A percentile compares a stretch with the other conserved stretches of the same genome.
phyloP scores from a whole-genome alignment of 768 basidiomycete species.

The Suillus occidentalis region DNA sequence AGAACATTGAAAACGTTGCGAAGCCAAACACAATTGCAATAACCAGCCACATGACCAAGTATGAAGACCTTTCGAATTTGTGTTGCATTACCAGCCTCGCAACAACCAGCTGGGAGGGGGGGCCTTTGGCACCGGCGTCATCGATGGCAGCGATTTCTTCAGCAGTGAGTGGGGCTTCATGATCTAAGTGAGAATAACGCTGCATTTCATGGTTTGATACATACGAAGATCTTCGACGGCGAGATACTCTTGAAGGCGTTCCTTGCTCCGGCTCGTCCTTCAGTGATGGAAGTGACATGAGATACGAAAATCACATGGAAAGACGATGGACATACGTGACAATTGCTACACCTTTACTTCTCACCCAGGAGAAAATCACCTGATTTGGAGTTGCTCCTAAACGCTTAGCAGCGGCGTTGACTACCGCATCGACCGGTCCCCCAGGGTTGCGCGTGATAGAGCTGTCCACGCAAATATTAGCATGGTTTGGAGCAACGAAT shows the following conservation, averaged over 20 bases:
- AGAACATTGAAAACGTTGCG: background rate
- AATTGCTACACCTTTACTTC: slow-evolving; percentile 62
- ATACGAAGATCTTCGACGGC: slow-evolving; percentile 58
- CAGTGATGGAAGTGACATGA: slow-evolving; percentile 5
- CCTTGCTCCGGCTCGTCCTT: slow-evolving; percentile 61
- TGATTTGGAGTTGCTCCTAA: slow-evolving; percentile 59
- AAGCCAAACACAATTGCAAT: background rate
- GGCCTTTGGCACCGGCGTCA: slow-evolving; percentile 55
- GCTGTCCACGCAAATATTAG: slow-evolving; percentile 25
- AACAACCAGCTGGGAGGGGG: slow-evolving; percentile 29
- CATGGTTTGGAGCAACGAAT: slow-evolving; percentile 13
- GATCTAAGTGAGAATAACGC: background rate
- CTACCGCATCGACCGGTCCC: slow-evolving; percentile 61
- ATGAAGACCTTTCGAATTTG: background rate
- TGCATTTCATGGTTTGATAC: slow-evolving; percentile 12
- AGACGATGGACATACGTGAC: slow-evolving; percentile 48
- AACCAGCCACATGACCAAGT: background rate
- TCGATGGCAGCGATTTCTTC: slow-evolving; percentile 67
- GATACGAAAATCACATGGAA: background rate
- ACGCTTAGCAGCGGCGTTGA: slow-evolving; percentile 52
- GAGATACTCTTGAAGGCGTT: slow-evolving; percentile 67
- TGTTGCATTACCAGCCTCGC: background rate
- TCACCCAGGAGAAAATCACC: slow-evolving; percentile 69
- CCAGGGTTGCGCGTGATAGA: slow-evolving; percentile 60
- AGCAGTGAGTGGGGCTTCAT: slow-evolving; percentile 48